Base-by-base conservation (phyloP, 352 stramenopile genomes). In the Globisporangium iwayamae region DNA sequence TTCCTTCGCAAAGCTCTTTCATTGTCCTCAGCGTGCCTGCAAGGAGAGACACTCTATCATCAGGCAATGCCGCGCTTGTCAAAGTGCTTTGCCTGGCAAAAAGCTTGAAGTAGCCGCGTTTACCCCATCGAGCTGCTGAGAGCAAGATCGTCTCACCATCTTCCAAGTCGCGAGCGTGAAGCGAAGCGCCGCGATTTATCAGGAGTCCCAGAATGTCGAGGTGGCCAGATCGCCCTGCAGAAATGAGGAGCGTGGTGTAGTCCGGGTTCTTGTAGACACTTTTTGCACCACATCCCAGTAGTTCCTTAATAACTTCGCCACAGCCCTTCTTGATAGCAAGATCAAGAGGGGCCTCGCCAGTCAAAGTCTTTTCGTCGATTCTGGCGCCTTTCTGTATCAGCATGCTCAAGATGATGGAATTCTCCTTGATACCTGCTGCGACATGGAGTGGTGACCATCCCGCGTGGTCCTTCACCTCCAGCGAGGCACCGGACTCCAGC, bases 241-340 rank as follows among this genome's bases (percentile, higher is more conserved):
- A 36, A 14, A 56, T 36, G 30, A 48, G 34, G 1, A 63, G 45
- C 25, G 20, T 20, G 11, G 18, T 36, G 30, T 36, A 30, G 28
- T 55, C 57, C 22, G 22, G 46, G 32, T 20, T 16, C 25, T n/a
- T 55, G 32, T 6, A 25, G 3, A 13, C 16, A 20, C 22, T 20
- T 7, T 1, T n/a, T 9, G 39, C 22, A 22, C 20, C n/a, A 7
- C 16, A 38, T 3, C 18, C 4, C 25, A 50, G 18, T 11, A 63
- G 34, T 2, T 16, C 5, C 0, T 32, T 34, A n/a, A 63, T 32
- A 30, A 39, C 45, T 10, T 16, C n/a, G 9, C n/a, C 4, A 18
- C 32, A 46, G 20, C 57, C 57, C n/a, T 63, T 63, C 30, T 63
- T 13, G 32, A 63, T 28, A 14, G 30, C 57, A 52, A 63, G n/a